Evolutionary conservation across 2,329 filamentous ascomycete species (phyloP).

Genomic region (Epichloe sylvatica): DNA sequence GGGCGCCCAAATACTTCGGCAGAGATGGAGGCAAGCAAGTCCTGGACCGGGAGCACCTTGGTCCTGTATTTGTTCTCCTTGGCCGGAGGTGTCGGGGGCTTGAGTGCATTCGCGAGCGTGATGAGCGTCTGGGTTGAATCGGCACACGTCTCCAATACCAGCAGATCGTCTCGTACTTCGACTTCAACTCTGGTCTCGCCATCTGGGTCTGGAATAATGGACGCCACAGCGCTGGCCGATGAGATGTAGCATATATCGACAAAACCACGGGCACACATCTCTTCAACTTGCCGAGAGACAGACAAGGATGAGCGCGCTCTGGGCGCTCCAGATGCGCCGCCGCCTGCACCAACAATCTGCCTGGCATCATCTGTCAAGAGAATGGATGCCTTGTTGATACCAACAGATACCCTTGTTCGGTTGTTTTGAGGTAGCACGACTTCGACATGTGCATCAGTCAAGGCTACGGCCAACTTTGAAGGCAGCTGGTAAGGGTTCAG

Average conservation of each 20-base stretch:
- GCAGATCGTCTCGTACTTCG: slow-evolving; percentile 69
- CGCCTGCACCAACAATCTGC: slow-evolving; percentile 8
- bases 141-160: slow-evolving; percentile 88
- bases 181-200: slow-evolving; percentile 55
- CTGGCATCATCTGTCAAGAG: slow-evolving; percentile 67
- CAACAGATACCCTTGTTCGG: slow-evolving; percentile 47
- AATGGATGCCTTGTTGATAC: slow-evolving; percentile 67
- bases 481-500: slow-evolving; percentile 64
- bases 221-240: slow-evolving; percentile 56
- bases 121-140: slow-evolving; percentile 93
- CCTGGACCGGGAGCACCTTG: slow-evolving; percentile 69
- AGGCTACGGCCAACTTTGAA: slow-evolving; percentile 64
- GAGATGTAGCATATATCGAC: slow-evolving; percentile 81
- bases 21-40: slow-evolving; percentile 81
- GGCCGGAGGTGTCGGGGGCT: slow-evolving; percentile 70
- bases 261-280: slow-evolving; percentile 54
- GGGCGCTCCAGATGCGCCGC: slow-evolving; percentile 7
- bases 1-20: slow-evolving; percentile 63
- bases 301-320: slow-evolving; percentile 19
- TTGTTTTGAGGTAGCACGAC: slow-evolving; percentile 52
- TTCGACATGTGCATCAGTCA: slow-evolving; percentile 65
- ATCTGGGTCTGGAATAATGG: slow-evolving; percentile 38
- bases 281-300: slow-evolving; percentile 37
- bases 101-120: slow-evolving; percentile 60
- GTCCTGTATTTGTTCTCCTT: slow-evolving; percentile 78